Conservation (phyloP, 371 early-diverging fungal species). For the Mortierella sp. region DNA sequence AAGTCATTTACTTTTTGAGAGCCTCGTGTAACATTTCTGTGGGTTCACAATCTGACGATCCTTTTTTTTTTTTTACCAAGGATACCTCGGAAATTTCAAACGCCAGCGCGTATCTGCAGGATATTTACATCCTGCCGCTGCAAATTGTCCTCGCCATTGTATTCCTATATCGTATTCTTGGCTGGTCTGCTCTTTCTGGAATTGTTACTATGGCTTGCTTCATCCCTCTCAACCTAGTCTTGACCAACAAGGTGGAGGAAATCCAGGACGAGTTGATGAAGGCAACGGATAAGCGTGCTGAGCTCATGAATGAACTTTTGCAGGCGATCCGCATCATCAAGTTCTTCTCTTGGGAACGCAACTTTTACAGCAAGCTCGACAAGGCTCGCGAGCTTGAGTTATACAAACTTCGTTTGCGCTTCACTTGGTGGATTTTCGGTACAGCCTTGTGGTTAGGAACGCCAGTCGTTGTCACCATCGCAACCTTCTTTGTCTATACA, state of each 20-base stretch:
- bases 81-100: slow-evolving; percentile 57
- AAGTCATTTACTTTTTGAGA: no score
- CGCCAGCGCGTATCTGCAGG: slow-evolving; percentile 59
- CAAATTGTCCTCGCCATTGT: slow-evolving; percentile 57
- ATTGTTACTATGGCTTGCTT: slow-evolving; percentile 55
- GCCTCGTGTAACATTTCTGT: no score
- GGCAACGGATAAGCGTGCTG: slow-evolving; percentile 69
- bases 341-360: slow-evolving; percentile 80
- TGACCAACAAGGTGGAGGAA: slow-evolving; percentile 55
- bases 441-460: slow-evolving; percentile 74
- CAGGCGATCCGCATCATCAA: slow-evolving; percentile 80
- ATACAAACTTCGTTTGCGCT: slow-evolving; percentile 62
- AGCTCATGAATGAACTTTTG: slow-evolving; percentile 71
- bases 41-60: no score
- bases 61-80: no score
- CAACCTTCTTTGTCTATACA: slow-evolving; percentile 75
- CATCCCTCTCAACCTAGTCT: slow-evolving; percentile 57
- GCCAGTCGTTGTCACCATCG: slow-evolving; percentile 74
- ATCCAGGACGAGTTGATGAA: slow-evolving; percentile 66
- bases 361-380: slow-evolving; percentile 67
- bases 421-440: slow-evolving; percentile 65
- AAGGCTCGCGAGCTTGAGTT: slow-evolving; percentile 68
- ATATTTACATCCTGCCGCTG: slow-evolving; percentile 57
- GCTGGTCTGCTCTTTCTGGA: slow-evolving; percentile 63
- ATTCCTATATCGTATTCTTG: slow-evolving; percentile 61